These are phyloP conservation scores for Ammopiptanthus mongolicus DNA, from an alignment of 306 rosid genomes.

Conservation along the genomic window DNA sequence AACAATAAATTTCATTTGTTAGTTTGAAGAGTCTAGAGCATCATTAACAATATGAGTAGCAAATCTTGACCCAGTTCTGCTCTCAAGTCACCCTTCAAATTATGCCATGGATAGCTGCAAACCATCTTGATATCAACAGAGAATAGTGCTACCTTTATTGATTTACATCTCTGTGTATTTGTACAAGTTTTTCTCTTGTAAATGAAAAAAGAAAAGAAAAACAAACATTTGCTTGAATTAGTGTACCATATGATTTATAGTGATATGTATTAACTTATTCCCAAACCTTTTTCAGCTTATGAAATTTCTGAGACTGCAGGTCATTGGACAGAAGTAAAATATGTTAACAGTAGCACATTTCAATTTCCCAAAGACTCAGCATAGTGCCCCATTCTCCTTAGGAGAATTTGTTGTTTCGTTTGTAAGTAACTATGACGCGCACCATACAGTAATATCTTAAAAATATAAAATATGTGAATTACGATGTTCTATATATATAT, in stretches of 20 bases:
- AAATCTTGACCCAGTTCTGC: background rate
- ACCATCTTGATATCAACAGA: background rate
- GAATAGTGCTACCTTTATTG: background rate
- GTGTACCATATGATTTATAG: slow-evolving; percentile 9
- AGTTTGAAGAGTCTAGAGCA: slow-evolving; percentile 15
- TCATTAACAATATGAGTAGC: background rate
- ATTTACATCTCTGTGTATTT: background rate
- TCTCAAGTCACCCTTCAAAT: background rate
- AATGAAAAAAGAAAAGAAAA: slow-evolving; percentile 2
- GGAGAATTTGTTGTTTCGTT: too few species aligned
- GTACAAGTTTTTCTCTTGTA: slow-evolving; percentile 24
- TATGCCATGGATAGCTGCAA: slow-evolving; percentile 5
- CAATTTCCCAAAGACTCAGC: background rate
- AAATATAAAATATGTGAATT: too few species aligned
- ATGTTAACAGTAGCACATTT: background rate
- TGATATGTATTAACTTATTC: background rate
- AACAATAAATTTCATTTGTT: background rate
- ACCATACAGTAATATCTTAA: too few species aligned
- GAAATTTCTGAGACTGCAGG: background rate
- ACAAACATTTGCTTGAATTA: slow-evolving; percentile 1
- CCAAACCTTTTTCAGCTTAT: background rate
- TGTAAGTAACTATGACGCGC: too few species aligned
- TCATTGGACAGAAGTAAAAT: background rate
- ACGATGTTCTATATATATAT: too few species aligned
- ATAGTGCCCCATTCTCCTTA: background rate